Conservation (phyloP, 2,329 filamentous ascomycete species). For the Mariannaea elegans region DNA sequence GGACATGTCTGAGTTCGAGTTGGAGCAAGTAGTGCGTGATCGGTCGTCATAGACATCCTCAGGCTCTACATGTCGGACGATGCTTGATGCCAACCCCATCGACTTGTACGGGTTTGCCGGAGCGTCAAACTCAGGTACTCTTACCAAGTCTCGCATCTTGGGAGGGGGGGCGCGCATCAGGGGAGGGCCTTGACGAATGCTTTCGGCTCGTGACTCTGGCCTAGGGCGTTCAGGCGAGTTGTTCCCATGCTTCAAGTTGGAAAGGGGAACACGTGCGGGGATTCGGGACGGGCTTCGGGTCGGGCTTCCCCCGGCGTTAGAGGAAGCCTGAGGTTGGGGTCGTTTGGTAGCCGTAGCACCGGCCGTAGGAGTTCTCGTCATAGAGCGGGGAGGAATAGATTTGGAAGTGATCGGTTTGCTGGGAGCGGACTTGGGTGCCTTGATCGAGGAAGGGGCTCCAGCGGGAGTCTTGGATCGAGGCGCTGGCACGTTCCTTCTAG, state of each 20-base stretch:
- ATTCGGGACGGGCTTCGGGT: slow-evolving; percentile 62
- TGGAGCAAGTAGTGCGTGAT: slow-evolving; percentile 46
- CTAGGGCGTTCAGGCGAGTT: slow-evolving; percentile 82
- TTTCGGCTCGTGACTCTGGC: slow-evolving; percentile 54
- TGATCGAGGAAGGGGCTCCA: slow-evolving; percentile 60
- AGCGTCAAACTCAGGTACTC: slow-evolving; percentile 61
- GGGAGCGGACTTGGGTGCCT: slow-evolving; percentile 46
- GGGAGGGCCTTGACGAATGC: slow-evolving; percentile 64
- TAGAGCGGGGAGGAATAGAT: slow-evolving; percentile 49
- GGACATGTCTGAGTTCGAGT: slow-evolving; percentile 55
- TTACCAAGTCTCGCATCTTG: slow-evolving; percentile 85
- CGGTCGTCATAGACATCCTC: slow-evolving; percentile 88
- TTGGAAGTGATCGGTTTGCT: slow-evolving; percentile 41
- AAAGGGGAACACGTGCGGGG: slow-evolving; percentile 74
- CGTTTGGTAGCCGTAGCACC: slow-evolving; percentile 43
- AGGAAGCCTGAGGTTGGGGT: slow-evolving; percentile 29
- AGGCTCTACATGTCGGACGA: slow-evolving; percentile 70
- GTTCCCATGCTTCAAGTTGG: slow-evolving; percentile 73
- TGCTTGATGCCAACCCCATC: slow-evolving; percentile 60
- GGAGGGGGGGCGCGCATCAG: slow-evolving; percentile 76
- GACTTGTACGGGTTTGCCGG: slow-evolving; percentile 59
- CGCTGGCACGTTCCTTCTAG: slow-evolving; percentile 62
- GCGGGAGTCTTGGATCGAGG: slow-evolving; percentile 78
- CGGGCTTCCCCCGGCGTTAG: slow-evolving; percentile 43
- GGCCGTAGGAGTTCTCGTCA: slow-evolving; percentile 66